A percentile compares a stretch with the other conserved stretches of the same genome.
Evolutionary conservation across 2,329 filamentous ascomycete species (phyloP).

Genomic region (Berkeleyomyces rouxiae): DNA sequence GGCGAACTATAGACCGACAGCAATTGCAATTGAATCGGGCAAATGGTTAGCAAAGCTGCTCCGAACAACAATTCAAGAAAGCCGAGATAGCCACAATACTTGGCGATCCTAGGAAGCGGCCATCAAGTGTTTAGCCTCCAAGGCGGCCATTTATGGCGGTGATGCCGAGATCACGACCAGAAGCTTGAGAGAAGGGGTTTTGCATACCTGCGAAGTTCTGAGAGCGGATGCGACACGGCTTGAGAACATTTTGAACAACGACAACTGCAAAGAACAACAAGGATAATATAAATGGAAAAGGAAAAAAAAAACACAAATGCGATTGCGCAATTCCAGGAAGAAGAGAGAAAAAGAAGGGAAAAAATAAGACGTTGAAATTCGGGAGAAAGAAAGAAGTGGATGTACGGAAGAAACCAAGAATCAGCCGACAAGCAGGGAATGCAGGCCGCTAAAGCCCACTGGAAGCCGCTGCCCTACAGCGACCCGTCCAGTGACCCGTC

Average conservation of each 20-base stretch:
- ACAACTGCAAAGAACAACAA: conserved; percentile 13
- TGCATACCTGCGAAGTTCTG: conserved; percentile 11
- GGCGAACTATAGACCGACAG: conserved; percentile 16
- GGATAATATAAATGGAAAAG: conserved; percentile 5
- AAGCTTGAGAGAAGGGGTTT: background rate
- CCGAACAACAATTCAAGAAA: conserved; percentile 8
- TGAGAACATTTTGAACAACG: conserved; percentile 12
- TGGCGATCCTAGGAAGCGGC: conserved; percentile 7
- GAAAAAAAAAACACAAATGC: conserved; percentile 12
- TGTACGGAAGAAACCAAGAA: conserved; percentile 4
- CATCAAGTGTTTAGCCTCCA: background rate
- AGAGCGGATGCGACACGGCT: conserved; percentile 13
- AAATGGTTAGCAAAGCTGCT: conserved; percentile 5
- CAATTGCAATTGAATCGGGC: conserved; percentile 13
- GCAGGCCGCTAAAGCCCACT: too few relatives aligned
- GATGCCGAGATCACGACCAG: background rate
- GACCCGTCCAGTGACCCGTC: too few relatives aligned
- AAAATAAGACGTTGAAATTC: conserved; percentile 11
- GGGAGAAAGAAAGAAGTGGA: conserved; percentile 14
- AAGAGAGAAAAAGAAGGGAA: background rate
- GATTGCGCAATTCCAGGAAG: conserved; percentile 13
- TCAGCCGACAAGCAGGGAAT: background rate
- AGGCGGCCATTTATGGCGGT: background rate
- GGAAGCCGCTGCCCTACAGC: too few relatives aligned
- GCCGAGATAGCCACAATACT: conserved; percentile 13